Conservation (phyloP, 352 stramenopile genomes). For the Pythium monospermum region DNA sequence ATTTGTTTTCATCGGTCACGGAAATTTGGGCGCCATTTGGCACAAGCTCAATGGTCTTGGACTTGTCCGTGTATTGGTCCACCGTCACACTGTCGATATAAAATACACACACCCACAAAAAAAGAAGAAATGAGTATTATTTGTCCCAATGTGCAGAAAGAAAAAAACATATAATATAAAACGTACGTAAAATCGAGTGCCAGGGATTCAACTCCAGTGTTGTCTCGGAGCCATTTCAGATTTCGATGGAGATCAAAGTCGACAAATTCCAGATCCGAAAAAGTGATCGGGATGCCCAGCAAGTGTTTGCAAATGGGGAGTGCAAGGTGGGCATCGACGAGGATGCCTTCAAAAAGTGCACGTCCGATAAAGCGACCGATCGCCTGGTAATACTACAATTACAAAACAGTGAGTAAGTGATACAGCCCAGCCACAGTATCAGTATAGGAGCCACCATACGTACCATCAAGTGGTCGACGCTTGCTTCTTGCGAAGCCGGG, state of each 20-base stretch:
- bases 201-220: conserved; percentile 72
- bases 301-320: conserved; percentile 89
- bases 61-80: conserved; percentile 65
- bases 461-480: conserved; percentile 80
- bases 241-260: conserved; percentile 87
- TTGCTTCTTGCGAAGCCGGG: conserved; percentile 71
- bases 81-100: conserved; percentile 47
- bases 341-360: conserved; percentile 83
- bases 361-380: conserved; percentile 85
- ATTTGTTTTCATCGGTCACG: conserved; percentile 97
- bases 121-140: too few species aligned
- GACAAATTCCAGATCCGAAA: conserved; percentile 88
- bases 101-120: neutral
- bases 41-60: conserved; percentile 92
- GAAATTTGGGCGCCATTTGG: conserved; percentile 91
- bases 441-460: conserved; percentile 21
- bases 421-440: conserved; percentile 3
- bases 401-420: conserved; percentile 18
- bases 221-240: conserved; percentile 79
- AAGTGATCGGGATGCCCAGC: conserved; percentile 85
- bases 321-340: conserved; percentile 80
- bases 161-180: too few species aligned
- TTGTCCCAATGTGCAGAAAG: too few species aligned
- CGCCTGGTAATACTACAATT: conserved; percentile 76
- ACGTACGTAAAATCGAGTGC: conserved; percentile 81